phyloP scores from a whole-genome alignment of 148 eudicot species.

The Drosera capensis region DNA sequence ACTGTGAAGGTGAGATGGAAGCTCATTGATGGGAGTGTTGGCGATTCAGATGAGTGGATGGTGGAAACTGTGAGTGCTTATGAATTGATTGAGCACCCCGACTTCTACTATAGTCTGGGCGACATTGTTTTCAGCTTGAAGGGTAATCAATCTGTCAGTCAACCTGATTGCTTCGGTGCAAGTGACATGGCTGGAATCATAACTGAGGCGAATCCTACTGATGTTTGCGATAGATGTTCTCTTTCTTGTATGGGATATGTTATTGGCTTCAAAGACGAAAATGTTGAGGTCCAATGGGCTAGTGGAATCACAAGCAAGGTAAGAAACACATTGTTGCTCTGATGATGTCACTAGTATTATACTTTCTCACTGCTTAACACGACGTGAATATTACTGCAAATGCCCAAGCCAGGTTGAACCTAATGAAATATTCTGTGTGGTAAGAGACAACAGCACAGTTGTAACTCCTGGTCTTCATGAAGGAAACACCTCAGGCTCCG shows the following conservation, averaged over 20 bases:
- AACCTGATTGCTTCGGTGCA: conserved; percentile 2
- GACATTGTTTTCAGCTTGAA: conserved; percentile 49
- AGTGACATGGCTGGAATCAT: conserved; percentile 5
- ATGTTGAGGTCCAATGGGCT: conserved; percentile 81
- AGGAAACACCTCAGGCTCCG: conserved; percentile 26
- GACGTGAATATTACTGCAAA: too few species aligned
- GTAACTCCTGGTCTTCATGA: conserved; percentile 19
- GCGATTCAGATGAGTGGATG: conserved; percentile 7
- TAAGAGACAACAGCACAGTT: conserved; percentile 46
- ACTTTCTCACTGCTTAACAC: neutral
- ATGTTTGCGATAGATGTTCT: conserved; percentile 13
- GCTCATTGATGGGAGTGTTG: conserved; percentile 6
- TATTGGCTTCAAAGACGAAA: conserved; percentile 39
- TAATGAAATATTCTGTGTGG: conserved; percentile 43
- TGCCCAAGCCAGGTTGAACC: conserved; percentile 54
- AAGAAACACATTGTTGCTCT: neutral
- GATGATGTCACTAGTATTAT: neutral
- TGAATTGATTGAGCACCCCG: conserved; percentile 86
- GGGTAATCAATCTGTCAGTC: conserved; percentile 15
- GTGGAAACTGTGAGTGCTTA: conserved; percentile 90
- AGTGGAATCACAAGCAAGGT: conserved; percentile 54
- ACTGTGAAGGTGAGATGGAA: conserved; percentile 67
- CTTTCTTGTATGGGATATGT: conserved; percentile 59
- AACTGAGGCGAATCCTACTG: conserved; percentile 1
- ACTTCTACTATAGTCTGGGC: conserved; percentile 49